Percentiles rank a stretch among this genome's conserved stretches.
These are phyloP conservation scores for Podaxis sp. DNA, from an alignment of 768 basidiomycete genomes.

Conservation along the genomic window DNA sequence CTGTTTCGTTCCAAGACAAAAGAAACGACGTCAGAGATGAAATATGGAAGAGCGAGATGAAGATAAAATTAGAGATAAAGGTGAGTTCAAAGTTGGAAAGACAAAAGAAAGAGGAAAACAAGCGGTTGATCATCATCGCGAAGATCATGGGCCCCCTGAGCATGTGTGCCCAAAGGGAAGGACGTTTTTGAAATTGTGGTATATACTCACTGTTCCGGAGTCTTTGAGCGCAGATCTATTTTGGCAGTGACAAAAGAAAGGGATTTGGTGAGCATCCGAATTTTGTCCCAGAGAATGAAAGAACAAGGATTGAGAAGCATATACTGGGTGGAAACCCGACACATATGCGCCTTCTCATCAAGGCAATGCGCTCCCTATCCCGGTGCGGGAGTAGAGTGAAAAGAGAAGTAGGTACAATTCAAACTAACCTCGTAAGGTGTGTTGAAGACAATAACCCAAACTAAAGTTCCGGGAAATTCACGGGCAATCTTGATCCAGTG, in stretches of 20 bases:
- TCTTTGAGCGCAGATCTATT: conserved; percentile 10
- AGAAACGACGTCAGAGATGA: not conserved
- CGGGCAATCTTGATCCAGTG: conserved; percentile 76
- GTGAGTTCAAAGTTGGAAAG: conserved; percentile 1
- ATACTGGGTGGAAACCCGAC: not conserved
- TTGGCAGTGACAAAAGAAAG: conserved; percentile 6
- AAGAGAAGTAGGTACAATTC: not conserved
- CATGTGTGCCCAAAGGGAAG: not conserved
- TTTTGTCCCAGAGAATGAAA: not conserved
- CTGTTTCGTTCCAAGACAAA: conserved; percentile 35
- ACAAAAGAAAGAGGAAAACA: not conserved
- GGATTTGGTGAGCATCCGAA: not conserved
- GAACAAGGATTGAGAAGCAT: not conserved
- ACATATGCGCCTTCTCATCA: not conserved
- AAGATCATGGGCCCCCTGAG: not conserved
- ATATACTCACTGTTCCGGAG: conserved; percentile 1
- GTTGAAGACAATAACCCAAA: conserved; percentile 79
- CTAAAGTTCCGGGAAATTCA: conserved; percentile 58
- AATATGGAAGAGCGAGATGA: not conserved
- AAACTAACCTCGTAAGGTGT: conserved; percentile 68
- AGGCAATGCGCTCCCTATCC: not conserved
- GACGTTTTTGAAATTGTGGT: not conserved
- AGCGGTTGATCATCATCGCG: not conserved
- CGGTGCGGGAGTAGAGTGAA: conserved; percentile 11
- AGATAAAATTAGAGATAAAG: conserved; percentile 10